phyloP scores from a whole-genome alignment of 305 asterid species.

The Coffea humblotiana region DNA sequence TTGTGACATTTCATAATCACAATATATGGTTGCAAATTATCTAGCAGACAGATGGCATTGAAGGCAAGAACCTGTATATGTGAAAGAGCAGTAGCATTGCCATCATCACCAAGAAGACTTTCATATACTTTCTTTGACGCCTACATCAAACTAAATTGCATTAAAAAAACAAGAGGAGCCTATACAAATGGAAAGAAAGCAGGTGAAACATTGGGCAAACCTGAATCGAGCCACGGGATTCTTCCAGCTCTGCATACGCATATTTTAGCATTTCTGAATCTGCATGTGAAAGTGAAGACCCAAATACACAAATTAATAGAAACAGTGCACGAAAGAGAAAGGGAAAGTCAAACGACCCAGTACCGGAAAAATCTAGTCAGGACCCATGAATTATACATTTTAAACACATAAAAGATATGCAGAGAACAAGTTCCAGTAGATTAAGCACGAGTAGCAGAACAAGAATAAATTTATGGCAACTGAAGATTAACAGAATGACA shows the following conservation, averaged over 20 bases:
- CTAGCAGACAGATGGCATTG: not conserved
- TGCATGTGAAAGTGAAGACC: conserved; percentile 31
- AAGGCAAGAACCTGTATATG: conserved; percentile 72
- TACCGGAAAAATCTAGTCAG: not conserved
- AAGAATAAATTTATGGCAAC: conserved; percentile 16
- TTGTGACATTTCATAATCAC: not conserved
- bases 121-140: conserved; percentile 87
- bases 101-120: conserved; percentile 79
- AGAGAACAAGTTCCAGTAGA: conserved; percentile 11
- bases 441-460: conserved; percentile 12
- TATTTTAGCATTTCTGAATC: conserved; percentile 91
- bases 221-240: conserved; percentile 87
- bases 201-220: conserved; percentile 27
- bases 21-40: not conserved
- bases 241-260: conserved; percentile 96
- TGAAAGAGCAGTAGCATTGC: conserved; percentile 72
- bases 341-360: not conserved
- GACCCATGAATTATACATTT: not conserved
- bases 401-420: not conserved
- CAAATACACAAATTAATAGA: conserved; percentile 7
- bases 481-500: conserved; percentile 3
- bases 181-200: conserved; percentile 1
- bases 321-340: conserved; percentile 4
- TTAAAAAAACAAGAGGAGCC: conserved; percentile 11
- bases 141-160: conserved; percentile 34